Evolutionary conservation across 164 flowering plant genomes (phyloP), one percentile per base, ranked within the genome.

Genomic region (Pachysandra terminalis): DNA sequence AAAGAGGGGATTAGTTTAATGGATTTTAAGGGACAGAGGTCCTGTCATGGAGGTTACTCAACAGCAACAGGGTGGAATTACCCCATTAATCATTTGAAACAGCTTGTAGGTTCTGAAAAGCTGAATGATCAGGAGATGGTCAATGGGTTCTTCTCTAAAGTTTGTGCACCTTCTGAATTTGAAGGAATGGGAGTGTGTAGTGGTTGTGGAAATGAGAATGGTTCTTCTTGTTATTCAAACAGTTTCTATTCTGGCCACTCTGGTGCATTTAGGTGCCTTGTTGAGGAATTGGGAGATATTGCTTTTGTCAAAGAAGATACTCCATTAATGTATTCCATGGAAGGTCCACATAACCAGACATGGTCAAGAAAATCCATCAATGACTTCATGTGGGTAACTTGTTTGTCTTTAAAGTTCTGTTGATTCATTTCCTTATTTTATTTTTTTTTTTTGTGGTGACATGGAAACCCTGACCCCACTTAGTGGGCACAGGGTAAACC

Each of bases 51-150:
- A 27, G 74, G 76, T 28, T 71, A 71, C 40, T 71, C 68, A 45
- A 73, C 80, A 22, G 82, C 80, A 12, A 27, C 75, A 17, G 80
- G 82, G 26, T 80, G 78, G 80, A 77, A 76, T 65, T 80, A 80
- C 63, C 82, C 82, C 54, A 23, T 80, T 64, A 69, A 55, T 27
- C 68, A 56, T 73, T 64, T 74, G 61, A 76, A 69, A 60, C 13
- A 37, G 8, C 68, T 59, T 40, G n/a, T 55, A 26, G 64, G 41
- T 63, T 58, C 67, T 6, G 9, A 63, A 8, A 27, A 63, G 16
- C 17, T 55, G 27, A 74, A 67, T 54, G 75, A 69, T 26, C n/a
- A 24, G 24, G 78, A 69, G 51, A 69, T 74, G 10, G 74, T 68
- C 12, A 37, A 48, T 9, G 65, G 48, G 5, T 79, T 76, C 67